Evolutionary conservation across 139 green algal genomes (phyloP).

Genomic region (Coelastrella sp.): DNA sequence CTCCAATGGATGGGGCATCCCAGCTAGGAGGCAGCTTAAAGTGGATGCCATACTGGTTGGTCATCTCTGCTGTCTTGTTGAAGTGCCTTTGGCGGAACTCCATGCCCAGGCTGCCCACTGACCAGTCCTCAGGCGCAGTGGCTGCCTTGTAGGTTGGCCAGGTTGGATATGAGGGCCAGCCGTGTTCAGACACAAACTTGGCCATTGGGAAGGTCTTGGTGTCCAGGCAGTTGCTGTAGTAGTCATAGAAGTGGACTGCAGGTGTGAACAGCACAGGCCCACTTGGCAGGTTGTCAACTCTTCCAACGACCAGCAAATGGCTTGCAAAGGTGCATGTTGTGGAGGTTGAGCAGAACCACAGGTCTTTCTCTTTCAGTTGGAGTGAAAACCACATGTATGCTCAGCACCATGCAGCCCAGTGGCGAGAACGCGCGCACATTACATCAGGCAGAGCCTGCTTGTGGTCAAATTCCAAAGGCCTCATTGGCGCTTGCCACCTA

Average conservation of each 20-base stretch:
- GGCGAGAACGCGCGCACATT: no score
- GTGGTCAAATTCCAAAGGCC: no score
- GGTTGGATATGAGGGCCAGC: constrained; percentile 47
- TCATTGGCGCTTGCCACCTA: neutral
- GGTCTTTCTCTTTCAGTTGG: no score
- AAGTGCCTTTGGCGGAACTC: constrained; percentile 50
- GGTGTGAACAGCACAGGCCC: neutral
- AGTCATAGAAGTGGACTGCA: constrained; percentile 49
- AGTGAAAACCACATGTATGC: neutral
- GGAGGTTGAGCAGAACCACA: neutral
- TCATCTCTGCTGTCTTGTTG: constrained; percentile 50
- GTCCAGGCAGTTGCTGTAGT: constrained; percentile 45
- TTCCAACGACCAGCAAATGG: neutral
- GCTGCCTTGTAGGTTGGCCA: constrained; percentile 44
- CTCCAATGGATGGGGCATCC: neutral
- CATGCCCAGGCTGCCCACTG: constrained; percentile 21
- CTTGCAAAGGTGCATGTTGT: neutral
- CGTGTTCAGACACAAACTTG: constrained; percentile 49
- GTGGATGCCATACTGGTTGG: constrained; percentile 44
- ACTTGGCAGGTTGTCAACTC: no score
- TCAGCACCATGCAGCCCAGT: neutral
- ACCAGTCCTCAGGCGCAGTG: constrained; percentile 36
- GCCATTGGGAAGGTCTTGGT: constrained; percentile 43
- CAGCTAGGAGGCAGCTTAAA: constrained; percentile 41
- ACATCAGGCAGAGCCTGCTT: no score